Evolutionary conservation across 805 yeast species (phyloP), one percentile per base, ranked within the genome.

Genomic region (Candida oleophila): DNA sequence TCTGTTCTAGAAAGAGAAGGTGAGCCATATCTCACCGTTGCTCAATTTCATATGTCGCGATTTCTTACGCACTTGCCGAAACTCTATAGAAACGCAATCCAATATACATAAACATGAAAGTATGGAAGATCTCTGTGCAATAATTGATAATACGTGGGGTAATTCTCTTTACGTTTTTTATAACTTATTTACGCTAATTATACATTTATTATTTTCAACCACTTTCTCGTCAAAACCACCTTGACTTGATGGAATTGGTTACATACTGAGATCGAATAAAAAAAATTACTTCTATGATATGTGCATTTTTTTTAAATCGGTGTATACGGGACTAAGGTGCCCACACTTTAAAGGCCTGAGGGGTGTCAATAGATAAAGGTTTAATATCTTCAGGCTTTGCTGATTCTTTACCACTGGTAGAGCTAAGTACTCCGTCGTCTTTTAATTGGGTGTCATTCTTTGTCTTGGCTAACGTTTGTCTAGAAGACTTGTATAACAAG

Each of bases 271-370:
- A n/a, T n/a, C n/a, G n/a, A n/a, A n/a, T n/a, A n/a, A n/a, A n/a
- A n/a, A n/a, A n/a, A n/a, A n/a, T n/a, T n/a, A n/a, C 11, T 25
- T 25, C 30, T 25, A 25, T 25, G 30, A 25, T 25, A 25, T 25
- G 11, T 25, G 30, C n/a, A n/a, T n/a, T n/a, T 25, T 25, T 34
- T 16, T 20, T 16, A 36, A 19, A 36, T 21, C 32, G 4, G 15
- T 19, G 22, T 44, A 14, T 42, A 18, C 41, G 21, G 15, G 21
- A 20, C 50, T 55, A 71, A 28, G 76, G 76, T 18, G 65, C 76
- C 77, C 77, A 73, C 14, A 73, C 69, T 54, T 70, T 71, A 54
- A 71, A 73, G 15, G 67, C 55, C 52, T 68, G 74, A 2, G 77
- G 76, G n/a, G 68, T 55, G 43, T 64, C 65, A 32, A 71, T 56